Conservation (phyloP, 1,284 basidiomycete genomes). For the Mycosarcoma maydis region DNA sequence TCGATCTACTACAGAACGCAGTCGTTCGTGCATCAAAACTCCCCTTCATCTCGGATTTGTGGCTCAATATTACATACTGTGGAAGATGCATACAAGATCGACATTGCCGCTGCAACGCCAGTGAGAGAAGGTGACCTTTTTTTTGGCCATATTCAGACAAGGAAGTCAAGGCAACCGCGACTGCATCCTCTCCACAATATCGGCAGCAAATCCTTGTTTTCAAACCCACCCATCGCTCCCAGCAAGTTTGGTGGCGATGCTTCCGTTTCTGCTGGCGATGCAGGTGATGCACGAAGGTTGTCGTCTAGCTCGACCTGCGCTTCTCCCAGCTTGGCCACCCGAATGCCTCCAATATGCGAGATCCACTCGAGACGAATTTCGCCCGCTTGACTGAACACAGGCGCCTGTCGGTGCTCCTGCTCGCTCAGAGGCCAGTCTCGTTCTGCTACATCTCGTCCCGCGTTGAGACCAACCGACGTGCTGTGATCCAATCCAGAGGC, state of each 20-base stretch:
- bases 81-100: too few species aligned
- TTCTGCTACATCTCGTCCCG: conserved; percentile 5
- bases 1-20: too few species aligned
- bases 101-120: neutral
- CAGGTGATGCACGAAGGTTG: neutral
- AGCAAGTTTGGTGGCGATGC: conserved; percentile 18
- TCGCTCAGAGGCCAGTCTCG: conserved; percentile 45
- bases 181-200: conserved; percentile 53
- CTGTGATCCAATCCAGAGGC: conserved; percentile 30
- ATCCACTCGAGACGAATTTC: conserved; percentile 63
- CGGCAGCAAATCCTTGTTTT: conserved; percentile 42
- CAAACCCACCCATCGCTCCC: conserved; percentile 33
- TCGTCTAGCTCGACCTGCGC: conserved; percentile 26
- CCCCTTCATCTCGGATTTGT: too few species aligned
- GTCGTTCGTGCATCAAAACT: too few species aligned
- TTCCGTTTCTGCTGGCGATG: neutral
- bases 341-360: conserved; percentile 58
- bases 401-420: conserved; percentile 40
- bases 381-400: conserved; percentile 48
- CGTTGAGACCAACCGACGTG: conserved; percentile 14
- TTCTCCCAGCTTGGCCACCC: conserved; percentile 48
- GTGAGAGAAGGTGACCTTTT: too few species aligned
- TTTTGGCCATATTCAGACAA: conserved; percentile 28
- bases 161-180: conserved; percentile 46
- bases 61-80: too few species aligned